Percentiles rank a stretch among this genome's conserved stretches.
phyloP scores from a whole-genome alignment of 225 moss, liverwort and hornwort species.

The Marchantia paleacea region DNA sequence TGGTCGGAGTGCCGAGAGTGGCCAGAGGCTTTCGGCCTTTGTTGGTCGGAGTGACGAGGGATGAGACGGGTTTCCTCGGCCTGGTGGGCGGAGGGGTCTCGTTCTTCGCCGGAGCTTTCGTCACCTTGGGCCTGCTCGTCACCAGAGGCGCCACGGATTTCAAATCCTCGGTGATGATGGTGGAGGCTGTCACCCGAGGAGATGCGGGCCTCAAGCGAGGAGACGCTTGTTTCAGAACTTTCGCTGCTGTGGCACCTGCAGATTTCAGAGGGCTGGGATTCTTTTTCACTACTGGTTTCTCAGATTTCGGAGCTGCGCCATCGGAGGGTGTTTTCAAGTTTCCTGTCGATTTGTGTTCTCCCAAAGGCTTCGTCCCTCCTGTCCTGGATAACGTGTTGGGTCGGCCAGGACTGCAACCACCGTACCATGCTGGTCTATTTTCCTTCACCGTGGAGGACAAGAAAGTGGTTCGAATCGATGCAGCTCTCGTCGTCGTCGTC shows the following conservation, averaged over 20 bases:
- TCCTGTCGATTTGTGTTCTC: conserved; percentile 20
- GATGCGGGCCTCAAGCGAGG: conserved; percentile 16
- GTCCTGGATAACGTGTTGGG: conserved; percentile 21
- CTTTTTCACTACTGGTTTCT: conserved; percentile 23
- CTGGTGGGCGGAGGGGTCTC: conserved; percentile 42
- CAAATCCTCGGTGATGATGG: not conserved
- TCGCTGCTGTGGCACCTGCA: not conserved
- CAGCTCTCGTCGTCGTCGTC: conserved; percentile 27
- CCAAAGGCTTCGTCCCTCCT: conserved; percentile 26
- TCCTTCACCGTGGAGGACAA: conserved; percentile 33
- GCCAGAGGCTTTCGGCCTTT: conserved; percentile 26
- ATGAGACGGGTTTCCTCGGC: conserved; percentile 23
- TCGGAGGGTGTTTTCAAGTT: conserved; percentile 10
- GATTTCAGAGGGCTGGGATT: conserved; percentile 19
- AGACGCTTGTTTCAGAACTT: conserved; percentile 12
- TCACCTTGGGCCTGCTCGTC: conserved; percentile 11
- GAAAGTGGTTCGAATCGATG: conserved; percentile 12
- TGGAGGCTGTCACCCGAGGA: not conserved
- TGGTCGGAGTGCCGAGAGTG: conserved; percentile 29
- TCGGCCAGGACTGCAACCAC: conserved; percentile 36
- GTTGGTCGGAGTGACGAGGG: conserved; percentile 33
- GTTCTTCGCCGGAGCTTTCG: conserved; percentile 26
- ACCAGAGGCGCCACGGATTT: not conserved
- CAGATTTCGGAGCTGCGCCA: conserved; percentile 10
- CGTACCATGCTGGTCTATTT: conserved; percentile 38